phyloP scores from a whole-genome alignment of 495 filamentous ascomycete species.

The Xylaria bambusicola region DNA sequence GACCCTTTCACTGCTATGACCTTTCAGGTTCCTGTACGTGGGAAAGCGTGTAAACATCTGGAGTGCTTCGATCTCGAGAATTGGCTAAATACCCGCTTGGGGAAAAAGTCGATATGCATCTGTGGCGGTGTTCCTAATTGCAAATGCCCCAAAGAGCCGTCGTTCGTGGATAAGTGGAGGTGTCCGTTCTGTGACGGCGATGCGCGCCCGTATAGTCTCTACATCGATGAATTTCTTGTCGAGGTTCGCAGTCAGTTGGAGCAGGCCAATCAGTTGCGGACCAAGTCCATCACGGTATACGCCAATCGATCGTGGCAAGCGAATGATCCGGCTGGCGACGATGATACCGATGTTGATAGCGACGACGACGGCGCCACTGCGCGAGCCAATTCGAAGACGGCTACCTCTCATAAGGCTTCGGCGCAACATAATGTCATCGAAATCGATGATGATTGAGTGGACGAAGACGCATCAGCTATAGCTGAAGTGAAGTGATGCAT shows the following conservation, averaged over 20 bases:
- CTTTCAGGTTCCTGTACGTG: conserved; percentile 70
- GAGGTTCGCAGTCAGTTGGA: conserved; percentile 56
- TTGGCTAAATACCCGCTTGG: conserved; percentile 65
- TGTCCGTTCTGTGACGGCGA: conserved; percentile 80
- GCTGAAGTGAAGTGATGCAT: too few species aligned
- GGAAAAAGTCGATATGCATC: conserved; percentile 40
- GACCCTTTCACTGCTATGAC: conserved; percentile 74
- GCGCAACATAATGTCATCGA: conserved; percentile 26
- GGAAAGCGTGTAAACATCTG: conserved; percentile 60
- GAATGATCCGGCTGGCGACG: conserved; percentile 34
- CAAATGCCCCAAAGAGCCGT: conserved; percentile 46
- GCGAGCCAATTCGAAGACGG: background rate
- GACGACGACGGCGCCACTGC: conserved; percentile 22
- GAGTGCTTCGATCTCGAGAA: conserved; percentile 90
- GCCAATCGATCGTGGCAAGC: conserved; percentile 62
- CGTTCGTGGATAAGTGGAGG: conserved; percentile 71
- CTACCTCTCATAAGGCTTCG: conserved; percentile 11
- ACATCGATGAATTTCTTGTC: conserved; percentile 70
- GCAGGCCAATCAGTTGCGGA: conserved; percentile 40
- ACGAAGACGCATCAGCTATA: too few species aligned
- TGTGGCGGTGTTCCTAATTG: conserved; percentile 32
- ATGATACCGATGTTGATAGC: conserved; percentile 25
- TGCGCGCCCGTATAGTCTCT: conserved; percentile 67
- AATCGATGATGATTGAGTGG: conserved; percentile 30
- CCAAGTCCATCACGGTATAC: conserved; percentile 59